Evolutionary conservation across 2,329 filamentous ascomycete genomes (phyloP).

Genomic region (Shiraia sp.): DNA sequence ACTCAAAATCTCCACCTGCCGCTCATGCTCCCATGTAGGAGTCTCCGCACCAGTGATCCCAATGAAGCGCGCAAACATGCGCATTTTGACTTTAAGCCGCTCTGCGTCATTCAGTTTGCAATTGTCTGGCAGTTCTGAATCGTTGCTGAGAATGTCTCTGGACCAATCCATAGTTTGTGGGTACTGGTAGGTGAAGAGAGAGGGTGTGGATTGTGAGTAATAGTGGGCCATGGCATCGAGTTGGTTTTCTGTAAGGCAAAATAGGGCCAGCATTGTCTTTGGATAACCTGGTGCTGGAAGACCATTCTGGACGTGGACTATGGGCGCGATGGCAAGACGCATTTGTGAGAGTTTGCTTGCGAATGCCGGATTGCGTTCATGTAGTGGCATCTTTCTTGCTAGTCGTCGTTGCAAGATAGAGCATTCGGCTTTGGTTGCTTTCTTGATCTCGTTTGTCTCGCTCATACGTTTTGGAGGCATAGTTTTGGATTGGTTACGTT

Average conservation of each 20-base stretch:
- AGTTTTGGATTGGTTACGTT: neutral
- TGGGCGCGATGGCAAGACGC: slow-evolving; percentile 66
- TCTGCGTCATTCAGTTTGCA: slow-evolving; percentile 43
- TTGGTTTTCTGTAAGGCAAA: slow-evolving; percentile 71
- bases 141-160: slow-evolving; percentile 42
- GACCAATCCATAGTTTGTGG: slow-evolving; percentile 70
- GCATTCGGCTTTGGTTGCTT: slow-evolving; percentile 9
- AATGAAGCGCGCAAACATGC: slow-evolving; percentile 74
- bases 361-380: slow-evolving; percentile 52
- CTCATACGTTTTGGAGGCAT: slow-evolving; percentile 15
- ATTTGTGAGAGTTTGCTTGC: slow-evolving; percentile 67
- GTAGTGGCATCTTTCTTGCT: slow-evolving; percentile 11
- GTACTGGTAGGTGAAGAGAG: slow-evolving; percentile 57
- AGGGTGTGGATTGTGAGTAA: slow-evolving; percentile 71
- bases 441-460: slow-evolving; percentile 14
- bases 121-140: slow-evolving; percentile 16
- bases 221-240: slow-evolving; percentile 72
- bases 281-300: slow-evolving; percentile 69
- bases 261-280: slow-evolving; percentile 68
- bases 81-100: slow-evolving; percentile 60
- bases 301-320: slow-evolving; percentile 64
- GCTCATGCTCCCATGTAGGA: slow-evolving; percentile 52
- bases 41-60: slow-evolving; percentile 67
- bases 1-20: slow-evolving; percentile 42
- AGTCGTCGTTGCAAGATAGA: slow-evolving; percentile 16